These are phyloP conservation scores for Podospora australis DNA, from an alignment of 495 filamentous ascomycete species.

Conservation along the genomic window DNA sequence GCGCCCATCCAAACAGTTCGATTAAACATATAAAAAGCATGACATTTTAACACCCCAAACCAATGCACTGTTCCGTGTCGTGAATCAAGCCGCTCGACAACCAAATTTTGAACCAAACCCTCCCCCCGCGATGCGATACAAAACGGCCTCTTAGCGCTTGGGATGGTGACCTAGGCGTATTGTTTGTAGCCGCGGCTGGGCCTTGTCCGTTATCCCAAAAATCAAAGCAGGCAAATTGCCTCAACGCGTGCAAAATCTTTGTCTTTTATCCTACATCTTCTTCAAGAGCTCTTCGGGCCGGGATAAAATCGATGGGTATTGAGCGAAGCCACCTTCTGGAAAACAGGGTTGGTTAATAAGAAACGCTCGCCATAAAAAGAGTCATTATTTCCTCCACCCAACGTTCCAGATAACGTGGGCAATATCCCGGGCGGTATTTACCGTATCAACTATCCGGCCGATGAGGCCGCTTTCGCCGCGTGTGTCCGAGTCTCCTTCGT, in stretches of 20 bases:
- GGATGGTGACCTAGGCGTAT: not conserved
- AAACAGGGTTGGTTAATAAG: conserved; percentile 32
- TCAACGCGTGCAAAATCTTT: conserved; percentile 1
- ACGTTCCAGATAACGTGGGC: conserved; percentile 98
- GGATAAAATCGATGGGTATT: conserved; percentile 24
- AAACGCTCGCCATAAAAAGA: conserved; percentile 18
- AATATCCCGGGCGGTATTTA: conserved; percentile 95
- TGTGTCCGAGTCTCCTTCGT: conserved; percentile 58
- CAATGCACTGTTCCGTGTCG: conserved; percentile 29
- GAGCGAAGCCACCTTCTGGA: conserved; percentile 28
- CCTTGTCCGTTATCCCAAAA: not conserved
- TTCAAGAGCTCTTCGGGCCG: conserved; percentile 19
- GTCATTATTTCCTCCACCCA: conserved; percentile 72
- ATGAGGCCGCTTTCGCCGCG: conserved; percentile 52
- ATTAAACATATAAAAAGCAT: not conserved
- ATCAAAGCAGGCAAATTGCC: conserved; percentile 4
- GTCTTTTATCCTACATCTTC: conserved; percentile 25
- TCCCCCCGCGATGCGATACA: conserved; percentile 6
- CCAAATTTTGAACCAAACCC: not conserved
- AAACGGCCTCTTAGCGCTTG: not conserved
- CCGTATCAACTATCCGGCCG: conserved; percentile 80
- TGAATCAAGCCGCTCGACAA: conserved; percentile 9
- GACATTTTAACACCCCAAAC: conserved; percentile 19
- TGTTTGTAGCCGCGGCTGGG: not conserved
- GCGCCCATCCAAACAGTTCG: not conserved